These are phyloP conservation scores for Lichtheimia corymbifera DNA, from an alignment of 371 early-diverging fungal species.

Conservation along the genomic window DNA sequence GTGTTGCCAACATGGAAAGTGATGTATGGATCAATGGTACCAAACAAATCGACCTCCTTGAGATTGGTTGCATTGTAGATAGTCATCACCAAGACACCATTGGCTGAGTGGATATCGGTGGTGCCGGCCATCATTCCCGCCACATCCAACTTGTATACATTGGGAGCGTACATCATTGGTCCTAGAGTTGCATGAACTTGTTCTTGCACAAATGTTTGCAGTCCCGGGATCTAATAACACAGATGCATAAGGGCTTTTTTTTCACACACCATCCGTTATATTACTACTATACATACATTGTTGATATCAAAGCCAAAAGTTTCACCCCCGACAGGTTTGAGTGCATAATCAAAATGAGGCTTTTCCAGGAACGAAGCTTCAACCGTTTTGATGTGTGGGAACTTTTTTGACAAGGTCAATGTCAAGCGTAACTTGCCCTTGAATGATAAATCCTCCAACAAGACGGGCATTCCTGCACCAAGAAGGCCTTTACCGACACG, in stretches of 20 bases:
- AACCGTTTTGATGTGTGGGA: constrained; percentile 89
- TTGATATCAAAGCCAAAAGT: constrained; percentile 84
- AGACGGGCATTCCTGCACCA: constrained; percentile 90
- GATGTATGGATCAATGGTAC: constrained; percentile 86
- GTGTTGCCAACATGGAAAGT: constrained; percentile 69
- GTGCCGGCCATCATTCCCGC: constrained; percentile 82
- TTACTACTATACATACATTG: constrained; percentile 42
- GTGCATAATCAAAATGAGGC: constrained; percentile 90
- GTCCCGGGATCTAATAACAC: constrained; percentile 69
- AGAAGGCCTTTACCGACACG: constrained; percentile 88
- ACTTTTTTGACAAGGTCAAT: constrained; percentile 81
- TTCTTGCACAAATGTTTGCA: constrained; percentile 78
- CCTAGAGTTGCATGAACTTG: constrained; percentile 75
- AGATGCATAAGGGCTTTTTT: neutral
- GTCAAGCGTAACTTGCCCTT: constrained; percentile 79
- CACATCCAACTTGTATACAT: constrained; percentile 79
- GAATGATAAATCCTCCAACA: constrained; percentile 91
- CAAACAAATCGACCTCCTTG: constrained; percentile 82
- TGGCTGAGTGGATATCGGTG: constrained; percentile 54
- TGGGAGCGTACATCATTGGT: constrained; percentile 88
- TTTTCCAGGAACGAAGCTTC: constrained; percentile 88
- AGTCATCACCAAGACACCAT: constrained; percentile 84
- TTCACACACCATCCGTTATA: neutral
- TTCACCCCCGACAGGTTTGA: constrained; percentile 93
- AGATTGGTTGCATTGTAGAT: constrained; percentile 79